A percentile compares a stretch with the other conserved stretches of the same genome.
phyloP scores from a whole-genome alignment of 1,284 basidiomycete species.

The Tylopilus sp. region DNA sequence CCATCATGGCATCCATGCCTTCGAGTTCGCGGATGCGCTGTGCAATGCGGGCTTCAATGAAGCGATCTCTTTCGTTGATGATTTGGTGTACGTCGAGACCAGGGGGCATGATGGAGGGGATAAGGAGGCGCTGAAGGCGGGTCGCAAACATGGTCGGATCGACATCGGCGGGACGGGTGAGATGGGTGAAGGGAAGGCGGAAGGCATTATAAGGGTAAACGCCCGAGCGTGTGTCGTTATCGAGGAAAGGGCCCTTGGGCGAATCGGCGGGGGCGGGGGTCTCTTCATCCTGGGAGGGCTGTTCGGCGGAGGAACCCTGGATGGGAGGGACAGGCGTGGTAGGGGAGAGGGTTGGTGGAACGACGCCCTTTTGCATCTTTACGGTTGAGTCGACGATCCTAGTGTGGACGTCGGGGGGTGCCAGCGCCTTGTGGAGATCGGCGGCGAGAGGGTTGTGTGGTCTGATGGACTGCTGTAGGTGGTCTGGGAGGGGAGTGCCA shows the following conservation, averaged over 20 bases:
- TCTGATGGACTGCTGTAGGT: constrained; percentile 74
- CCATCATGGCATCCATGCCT: constrained; percentile 75
- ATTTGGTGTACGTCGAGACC: constrained; percentile 91
- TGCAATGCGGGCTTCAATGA: constrained; percentile 83
- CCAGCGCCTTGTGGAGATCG: constrained; percentile 61
- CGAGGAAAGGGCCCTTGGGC: constrained; percentile 67
- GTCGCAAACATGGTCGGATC: constrained; percentile 60
- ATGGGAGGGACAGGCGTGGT: constrained; percentile 7
- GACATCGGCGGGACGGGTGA: constrained; percentile 57
- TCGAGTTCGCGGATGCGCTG: constrained; percentile 91
- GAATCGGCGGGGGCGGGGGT: constrained; percentile 41
- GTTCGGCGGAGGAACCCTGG: constrained; percentile 14
- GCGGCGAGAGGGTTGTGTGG: constrained; percentile 53
- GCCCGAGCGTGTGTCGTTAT: constrained; percentile 75
- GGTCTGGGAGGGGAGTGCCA: constrained; percentile 76
- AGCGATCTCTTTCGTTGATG: constrained; percentile 87
- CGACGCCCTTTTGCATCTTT: constrained; percentile 63
- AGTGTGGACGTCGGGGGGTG: constrained; percentile 54
- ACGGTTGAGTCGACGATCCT: constrained; percentile 74
- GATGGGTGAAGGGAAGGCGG: constrained; percentile 76
- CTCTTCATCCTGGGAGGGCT: constrained; percentile 44
- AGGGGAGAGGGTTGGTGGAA: constrained; percentile 16
- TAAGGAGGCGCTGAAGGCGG: constrained; percentile 73
- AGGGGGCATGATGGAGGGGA: constrained; percentile 87
- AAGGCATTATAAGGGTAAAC: constrained; percentile 98